Percentiles rank a stretch among this genome's conserved stretches.
phyloP scores from a whole-genome alignment of 139 green algal genomes.

The Tetraselmis striata region DNA sequence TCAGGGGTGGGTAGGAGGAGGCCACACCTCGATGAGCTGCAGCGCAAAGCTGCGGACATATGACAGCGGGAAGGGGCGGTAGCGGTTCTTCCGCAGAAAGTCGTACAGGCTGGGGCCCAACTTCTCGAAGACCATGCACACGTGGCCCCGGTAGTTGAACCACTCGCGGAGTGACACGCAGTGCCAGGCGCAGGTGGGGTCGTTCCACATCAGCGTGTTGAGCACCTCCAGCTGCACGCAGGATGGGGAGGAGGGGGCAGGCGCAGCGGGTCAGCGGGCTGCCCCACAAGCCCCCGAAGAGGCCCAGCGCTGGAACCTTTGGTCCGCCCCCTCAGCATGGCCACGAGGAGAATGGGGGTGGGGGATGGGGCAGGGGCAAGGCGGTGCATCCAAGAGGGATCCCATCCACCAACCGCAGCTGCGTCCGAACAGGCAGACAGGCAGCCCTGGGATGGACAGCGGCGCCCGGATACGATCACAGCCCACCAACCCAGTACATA shows the following conservation, averaged over 20 bases:
- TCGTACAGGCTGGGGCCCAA: slow-evolving; percentile 93
- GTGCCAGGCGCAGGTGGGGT: slow-evolving; percentile 45
- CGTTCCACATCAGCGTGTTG: slow-evolving; percentile 70
- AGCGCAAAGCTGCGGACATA: slow-evolving; percentile 53
- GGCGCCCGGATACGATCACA: too few species aligned
- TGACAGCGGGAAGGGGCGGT: slow-evolving; percentile 76
- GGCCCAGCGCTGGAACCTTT: too few species aligned
- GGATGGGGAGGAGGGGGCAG: too few species aligned
- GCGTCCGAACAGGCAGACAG: too few species aligned
- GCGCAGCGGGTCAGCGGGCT: too few species aligned
- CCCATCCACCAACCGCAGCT: too few species aligned
- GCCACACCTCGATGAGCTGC: slow-evolving; percentile 64
- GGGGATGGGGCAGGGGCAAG: not conserved
- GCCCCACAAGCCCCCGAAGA: too few species aligned
- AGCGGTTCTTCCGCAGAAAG: slow-evolving; percentile 87
- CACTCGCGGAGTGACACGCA: slow-evolving; percentile 84
- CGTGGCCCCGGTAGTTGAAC: slow-evolving; percentile 96
- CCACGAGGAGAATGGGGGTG: too few species aligned
- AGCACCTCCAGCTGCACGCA: slow-evolving; percentile 78
- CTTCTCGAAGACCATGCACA: slow-evolving; percentile 99
- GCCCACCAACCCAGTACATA: too few species aligned
- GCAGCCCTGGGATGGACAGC: too few species aligned
- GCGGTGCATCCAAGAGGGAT: not conserved
- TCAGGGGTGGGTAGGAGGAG: too few species aligned
- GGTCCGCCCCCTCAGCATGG: too few species aligned